phyloP scores from a whole-genome alignment of 768 basidiomycete genomes.

The Termitomyces titanicus region DNA sequence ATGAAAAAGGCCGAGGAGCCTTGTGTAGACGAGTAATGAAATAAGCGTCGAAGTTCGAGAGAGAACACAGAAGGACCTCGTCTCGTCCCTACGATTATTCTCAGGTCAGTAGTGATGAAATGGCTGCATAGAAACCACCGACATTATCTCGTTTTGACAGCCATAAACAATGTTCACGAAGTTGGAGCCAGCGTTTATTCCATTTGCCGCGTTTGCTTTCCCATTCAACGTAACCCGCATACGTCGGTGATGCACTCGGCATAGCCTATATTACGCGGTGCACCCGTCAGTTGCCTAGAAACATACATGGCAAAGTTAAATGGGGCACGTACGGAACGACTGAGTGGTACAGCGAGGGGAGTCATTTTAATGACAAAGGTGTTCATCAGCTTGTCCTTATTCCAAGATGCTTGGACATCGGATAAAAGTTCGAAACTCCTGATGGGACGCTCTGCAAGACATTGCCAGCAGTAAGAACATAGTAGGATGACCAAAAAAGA shows the following conservation, averaged over 20 bases:
- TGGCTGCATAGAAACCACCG: slow-evolving; percentile 18
- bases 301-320: neutral
- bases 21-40: slow-evolving; percentile 71
- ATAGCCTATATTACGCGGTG: slow-evolving; percentile 25
- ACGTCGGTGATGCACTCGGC: slow-evolving; percentile 41
- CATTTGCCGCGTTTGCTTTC: slow-evolving; percentile 93
- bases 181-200: slow-evolving; percentile 87
- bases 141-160: slow-evolving; percentile 89
- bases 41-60: slow-evolving; percentile 90
- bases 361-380: slow-evolving; percentile 78
- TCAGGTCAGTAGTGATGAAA: slow-evolving; percentile 2
- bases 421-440: slow-evolving; percentile 81
- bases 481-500: neutral
- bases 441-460: slow-evolving; percentile 75
- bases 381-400: slow-evolving; percentile 77
- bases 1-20: slow-evolving; percentile 80
- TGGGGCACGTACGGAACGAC: slow-evolving; percentile 47
- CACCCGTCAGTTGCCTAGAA: slow-evolving; percentile 6
- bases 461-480: slow-evolving; percentile 7
- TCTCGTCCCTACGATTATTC: slow-evolving; percentile 68
- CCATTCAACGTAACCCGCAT: slow-evolving; percentile 75
- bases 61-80: slow-evolving; percentile 72
- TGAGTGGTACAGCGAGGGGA: slow-evolving; percentile 54
- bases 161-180: slow-evolving; percentile 84
- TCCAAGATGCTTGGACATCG: slow-evolving; percentile 85